Base-by-base conservation (phyloP, 257 asterid genomes). In the Primulina huaijiensis region DNA sequence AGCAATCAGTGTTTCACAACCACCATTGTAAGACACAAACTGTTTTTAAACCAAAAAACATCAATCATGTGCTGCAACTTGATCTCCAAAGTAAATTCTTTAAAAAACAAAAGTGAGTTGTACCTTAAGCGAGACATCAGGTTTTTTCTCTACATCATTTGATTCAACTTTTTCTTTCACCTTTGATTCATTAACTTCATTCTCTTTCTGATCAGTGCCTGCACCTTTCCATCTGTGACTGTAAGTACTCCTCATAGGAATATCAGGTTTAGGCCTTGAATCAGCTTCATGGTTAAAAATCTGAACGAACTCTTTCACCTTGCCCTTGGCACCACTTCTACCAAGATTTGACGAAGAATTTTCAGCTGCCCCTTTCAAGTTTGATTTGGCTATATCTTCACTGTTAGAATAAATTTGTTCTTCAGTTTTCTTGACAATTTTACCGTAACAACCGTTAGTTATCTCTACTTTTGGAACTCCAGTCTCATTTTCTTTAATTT, bases 261-360 rank as follows among this genome's bases (percentile, higher is more conserved):
- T 69, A 58, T 81, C 82, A 61, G 57, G 69, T 73, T 83, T 80
- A 29, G 76, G 46, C 8, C 63, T 78, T 21, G 76, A 72, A 73
- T 77, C 79, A 63, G 69, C 62, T 69, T 86, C 96, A 11, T 81
- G 87, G 72, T 84, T 86, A 79, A 93, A 87, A 58, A 84, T 84
- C 78, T 90, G 87, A 46, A 85, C 97, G 68, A 90, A 90, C 37
- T 89, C 91, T 64, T 78, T 85, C 27, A 93, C 92, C 80, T 89
- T 92, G 50, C 95, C 87, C 70, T 78, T 82, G 40, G 69, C 84
- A 79, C 83, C 76, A 72, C 60, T 71, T 77, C 70, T 83, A 69
- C 62, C 71, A 40, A 62, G 58, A 76, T 58, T 64, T 20, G 58
- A 75, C 63, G 74, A 79, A 27, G 87, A 66, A 52, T 20, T 67